Percentiles rank a stretch among this genome's conserved stretches.
Evolutionary conservation across 768 basidiomycete species (phyloP).

Genomic region (Termitomyces sp.): DNA sequence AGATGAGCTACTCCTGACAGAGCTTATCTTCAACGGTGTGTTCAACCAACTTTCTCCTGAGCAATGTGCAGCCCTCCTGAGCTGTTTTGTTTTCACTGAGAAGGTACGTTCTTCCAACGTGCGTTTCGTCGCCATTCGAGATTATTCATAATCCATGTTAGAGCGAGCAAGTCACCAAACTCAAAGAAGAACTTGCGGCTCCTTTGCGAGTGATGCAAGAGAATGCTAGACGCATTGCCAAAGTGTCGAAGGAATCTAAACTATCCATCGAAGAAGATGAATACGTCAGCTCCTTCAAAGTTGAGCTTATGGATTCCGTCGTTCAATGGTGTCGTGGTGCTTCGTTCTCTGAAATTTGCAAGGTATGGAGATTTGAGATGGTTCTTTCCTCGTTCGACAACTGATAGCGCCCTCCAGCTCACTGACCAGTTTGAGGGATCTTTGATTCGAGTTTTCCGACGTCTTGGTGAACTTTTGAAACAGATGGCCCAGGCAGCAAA

Average conservation of each 20-base stretch:
- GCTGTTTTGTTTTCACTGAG: constrained; percentile 97
- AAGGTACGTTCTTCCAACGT: constrained; percentile 48
- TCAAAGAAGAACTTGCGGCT: constrained; percentile 90
- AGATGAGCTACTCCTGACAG: constrained; percentile 92
- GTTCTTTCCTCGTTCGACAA: neutral
- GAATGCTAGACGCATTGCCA: constrained; percentile 91
- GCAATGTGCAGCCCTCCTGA: constrained; percentile 89
- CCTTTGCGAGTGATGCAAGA: constrained; percentile 96
- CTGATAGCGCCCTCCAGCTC: constrained; percentile 45
- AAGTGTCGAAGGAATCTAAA: constrained; percentile 92
- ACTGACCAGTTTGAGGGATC: constrained; percentile 97
- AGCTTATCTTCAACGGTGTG: constrained; percentile 94
- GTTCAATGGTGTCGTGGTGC: constrained; percentile 98
- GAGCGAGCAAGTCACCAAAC: constrained; percentile 81
- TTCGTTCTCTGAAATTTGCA: constrained; percentile 93
- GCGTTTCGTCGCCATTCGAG: neutral
- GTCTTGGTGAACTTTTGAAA: constrained; percentile 87
- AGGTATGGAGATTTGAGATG: constrained; percentile 42
- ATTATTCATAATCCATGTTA: constrained; percentile 19
- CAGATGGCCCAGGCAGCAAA: constrained; percentile 96
- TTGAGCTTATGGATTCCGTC: constrained; percentile 97
- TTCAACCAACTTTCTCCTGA: constrained; percentile 90
- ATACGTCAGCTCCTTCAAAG: constrained; percentile 95
- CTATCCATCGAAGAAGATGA: constrained; percentile 86
- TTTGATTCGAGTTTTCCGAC: constrained; percentile 92